phyloP scores from a whole-genome alignment of 116 monocot genomes.

The Thalassia testudinum region DNA sequence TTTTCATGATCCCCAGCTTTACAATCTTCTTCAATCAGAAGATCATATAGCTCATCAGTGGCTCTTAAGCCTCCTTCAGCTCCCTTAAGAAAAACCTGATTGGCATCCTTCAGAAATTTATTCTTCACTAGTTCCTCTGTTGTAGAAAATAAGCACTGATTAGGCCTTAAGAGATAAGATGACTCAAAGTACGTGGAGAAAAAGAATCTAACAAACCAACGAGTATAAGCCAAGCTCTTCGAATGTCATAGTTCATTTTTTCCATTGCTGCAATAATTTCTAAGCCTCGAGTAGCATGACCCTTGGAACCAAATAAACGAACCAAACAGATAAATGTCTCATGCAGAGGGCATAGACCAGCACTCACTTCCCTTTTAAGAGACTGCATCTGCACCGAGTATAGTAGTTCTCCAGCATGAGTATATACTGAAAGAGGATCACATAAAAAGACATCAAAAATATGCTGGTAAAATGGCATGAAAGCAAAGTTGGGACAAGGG shows the following conservation, averaged over 20 bases:
- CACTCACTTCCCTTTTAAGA: constrained; percentile 80
- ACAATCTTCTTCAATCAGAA: constrained; percentile 88
- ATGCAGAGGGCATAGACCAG: constrained; percentile 62
- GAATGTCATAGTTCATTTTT: constrained; percentile 77
- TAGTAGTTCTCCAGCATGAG: constrained; percentile 15
- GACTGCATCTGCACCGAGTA: constrained; percentile 74
- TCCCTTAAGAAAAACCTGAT: constrained; percentile 85
- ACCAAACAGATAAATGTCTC: constrained; percentile 82
- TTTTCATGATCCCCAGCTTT: constrained; percentile 96
- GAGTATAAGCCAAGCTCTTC: constrained; percentile 85
- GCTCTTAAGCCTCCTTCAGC: constrained; percentile 82
- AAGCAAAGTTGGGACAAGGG: too few species aligned
- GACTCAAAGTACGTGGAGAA: too few species aligned
- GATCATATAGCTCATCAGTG: constrained; percentile 88
- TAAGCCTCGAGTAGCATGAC: constrained; percentile 63
- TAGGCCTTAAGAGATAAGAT: too few species aligned
- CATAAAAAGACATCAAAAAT: constrained; percentile 5
- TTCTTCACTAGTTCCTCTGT: constrained; percentile 82
- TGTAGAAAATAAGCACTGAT: not conserved
- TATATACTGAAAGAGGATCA: constrained; percentile 7
- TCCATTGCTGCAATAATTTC: constrained; percentile 97
- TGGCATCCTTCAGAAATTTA: constrained; percentile 61
- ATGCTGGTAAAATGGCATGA: too few species aligned
- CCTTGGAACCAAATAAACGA: constrained; percentile 84
- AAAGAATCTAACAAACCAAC: constrained; percentile 36